phyloP scores from a whole-genome alignment of 2,329 filamentous ascomycete species.

The Didymella lethalis region DNA sequence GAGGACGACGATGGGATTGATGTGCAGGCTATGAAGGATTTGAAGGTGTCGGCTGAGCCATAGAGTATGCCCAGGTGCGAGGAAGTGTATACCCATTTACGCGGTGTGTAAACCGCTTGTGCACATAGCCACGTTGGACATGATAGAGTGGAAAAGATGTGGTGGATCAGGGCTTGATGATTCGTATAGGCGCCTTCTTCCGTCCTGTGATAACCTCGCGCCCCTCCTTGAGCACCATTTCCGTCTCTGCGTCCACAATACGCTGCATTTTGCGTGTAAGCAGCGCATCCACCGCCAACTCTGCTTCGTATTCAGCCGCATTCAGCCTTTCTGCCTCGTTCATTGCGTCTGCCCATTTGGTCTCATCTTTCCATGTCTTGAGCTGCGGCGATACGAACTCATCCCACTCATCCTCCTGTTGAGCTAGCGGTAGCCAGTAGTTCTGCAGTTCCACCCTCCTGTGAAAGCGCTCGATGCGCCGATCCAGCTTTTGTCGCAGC shows the following conservation, averaged over 20 bases:
- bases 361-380: slow-evolving; percentile 24
- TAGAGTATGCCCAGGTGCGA: slow-evolving; percentile 16
- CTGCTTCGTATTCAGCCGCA: slow-evolving; percentile 25
- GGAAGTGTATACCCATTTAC: slow-evolving; percentile 34
- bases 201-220: slow-evolving; percentile 40
- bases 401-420: slow-evolving; percentile 61
- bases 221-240: slow-evolving; percentile 53
- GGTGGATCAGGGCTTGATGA: slow-evolving; percentile 27
- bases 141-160: not conserved
- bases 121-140: not conserved
- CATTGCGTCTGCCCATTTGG: slow-evolving; percentile 45
- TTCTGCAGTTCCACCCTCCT: slow-evolving; percentile 53
- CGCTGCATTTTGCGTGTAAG: slow-evolving; percentile 54
- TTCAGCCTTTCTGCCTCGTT: slow-evolving; percentile 30
- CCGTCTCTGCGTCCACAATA: slow-evolving; percentile 59
- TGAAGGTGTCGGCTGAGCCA: slow-evolving; percentile 57
- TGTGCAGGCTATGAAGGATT: slow-evolving; percentile 52
- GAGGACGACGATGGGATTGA: slow-evolving; percentile 69
- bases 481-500: slow-evolving; percentile 60
- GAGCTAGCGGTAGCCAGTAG: slow-evolving; percentile 51
- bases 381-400: slow-evolving; percentile 37
- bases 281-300: slow-evolving; percentile 38
- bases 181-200: slow-evolving; percentile 33
- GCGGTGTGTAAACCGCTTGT: not conserved
- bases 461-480: slow-evolving; percentile 55